Base-by-base conservation (phyloP, 2,329 filamentous ascomycete genomes). In the Laburnicola sp. region DNA sequence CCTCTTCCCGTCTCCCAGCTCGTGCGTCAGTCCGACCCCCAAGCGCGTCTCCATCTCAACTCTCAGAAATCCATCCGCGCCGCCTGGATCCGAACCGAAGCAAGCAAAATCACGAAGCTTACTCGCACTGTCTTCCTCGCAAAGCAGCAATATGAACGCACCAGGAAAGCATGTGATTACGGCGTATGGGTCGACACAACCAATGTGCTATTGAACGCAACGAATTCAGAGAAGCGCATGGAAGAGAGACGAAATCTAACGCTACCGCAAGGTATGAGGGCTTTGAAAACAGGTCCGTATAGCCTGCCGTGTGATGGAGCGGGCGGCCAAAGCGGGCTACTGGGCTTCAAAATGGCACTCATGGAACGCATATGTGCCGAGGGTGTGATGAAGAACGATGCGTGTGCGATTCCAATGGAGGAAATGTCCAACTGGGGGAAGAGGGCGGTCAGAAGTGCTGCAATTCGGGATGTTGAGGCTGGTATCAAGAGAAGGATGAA, bases 291-390 rank as follows among this genome's bases (percentile, higher is more conserved):
- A 0, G 45, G 42, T 6, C 23, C 5, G 23, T 27, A 16, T 22
- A 48, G 22, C 30, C 3, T n/a, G 1, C 23, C 2, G 1, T 42
- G 26, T 4, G 57, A 62, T 46, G n/a, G 23, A n/a, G 26, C 27
- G 46, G 11, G 49, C 1, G 6, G 37, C 9, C 28, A 22, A 6
- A 0, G 27, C 27, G 16, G 41, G 40, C 6, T 63, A 40, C 31
- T 63, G 1, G 57, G 62, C 0, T 55, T 40, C 8, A 26, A 48
- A 28, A 60, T 63, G 62, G 62, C 60, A 47, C 21, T 59, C 25
- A 58, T 63, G 58, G 63, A 65, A 53, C 45, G 56, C 2, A 16
- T 56, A 21, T 54, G 54, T 31, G 57, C 49, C 3, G 59, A 63
- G 45, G 48, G 50, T 5, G 39, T 22, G 30, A 10, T 3, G 27